Evolutionary conservation across 768 basidiomycete genomes (phyloP), one percentile per base, ranked within the genome.

Genomic region (Tricholoma hemisulphureum): DNA sequence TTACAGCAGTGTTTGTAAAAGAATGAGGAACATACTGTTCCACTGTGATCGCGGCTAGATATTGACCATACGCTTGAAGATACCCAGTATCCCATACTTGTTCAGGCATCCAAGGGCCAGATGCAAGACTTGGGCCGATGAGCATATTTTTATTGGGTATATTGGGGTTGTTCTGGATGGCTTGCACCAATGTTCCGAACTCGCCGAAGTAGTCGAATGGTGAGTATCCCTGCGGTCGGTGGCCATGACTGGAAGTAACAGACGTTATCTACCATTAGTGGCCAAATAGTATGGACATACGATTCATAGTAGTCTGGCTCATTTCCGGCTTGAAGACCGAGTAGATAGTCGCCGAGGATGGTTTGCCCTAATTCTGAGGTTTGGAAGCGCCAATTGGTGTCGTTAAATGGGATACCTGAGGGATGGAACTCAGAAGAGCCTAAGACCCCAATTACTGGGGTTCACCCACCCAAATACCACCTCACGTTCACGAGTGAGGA

Each of bases 271-370:
- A n/a, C n/a, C n/a, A n/a, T 9, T 10, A 23, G 11, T 5, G 23
- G 43, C 21, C 21, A 11, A n/a, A n/a, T n/a, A n/a, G n/a, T n/a
- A n/a, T n/a, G n/a, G n/a, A 35, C 53, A 16, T 54, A 43, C 53
- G 39, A 11, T 16, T 37, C 77, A 56, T 81, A 84, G 53, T 81
- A 67, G 67, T 83, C 81, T 7, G 73, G 81, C 69, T 90, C 88
- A 68, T 91, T 90, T 2, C 85, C 88, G 5, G 83, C 80, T 69
- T 90, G 86, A 21, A 89, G 71, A 0, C 86, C 90, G 29, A 88
- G 16, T 14, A 54, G 77, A 61, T 79, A 74, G 57, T 83, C 73
- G 1, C 90, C 90, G 2, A 93, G 75, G 57, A 90, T 85, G 11
- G 67, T 59, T 65, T 89, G 80, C 3, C 83, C 83, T 35, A 79